Evolutionary conservation across 257 asterid species (phyloP).

Genomic region (Plantago ovata): DNA sequence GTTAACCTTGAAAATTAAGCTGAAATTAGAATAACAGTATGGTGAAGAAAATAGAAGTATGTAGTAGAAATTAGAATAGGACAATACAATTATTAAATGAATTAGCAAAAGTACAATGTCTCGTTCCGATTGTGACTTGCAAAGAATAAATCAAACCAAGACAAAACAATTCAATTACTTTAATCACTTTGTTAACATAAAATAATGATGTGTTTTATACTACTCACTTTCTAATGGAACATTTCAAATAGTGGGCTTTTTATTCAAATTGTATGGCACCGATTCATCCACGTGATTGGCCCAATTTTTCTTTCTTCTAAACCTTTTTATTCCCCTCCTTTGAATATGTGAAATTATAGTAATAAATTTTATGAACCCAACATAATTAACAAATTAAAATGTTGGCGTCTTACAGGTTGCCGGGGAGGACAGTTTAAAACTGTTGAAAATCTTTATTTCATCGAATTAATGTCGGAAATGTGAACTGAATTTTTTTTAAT

Average conservation of each 20-base stretch:
- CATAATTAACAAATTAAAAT: too few relatives aligned
- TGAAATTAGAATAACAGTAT: not conserved
- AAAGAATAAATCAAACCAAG: slow-evolving; percentile 8
- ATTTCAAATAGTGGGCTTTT: slow-evolving; percentile 29
- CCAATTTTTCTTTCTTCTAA: too few relatives aligned
- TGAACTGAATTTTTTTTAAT: too few relatives aligned
- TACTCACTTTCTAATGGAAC: slow-evolving; percentile 18
- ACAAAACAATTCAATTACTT: slow-evolving; percentile 7
- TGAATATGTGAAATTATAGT: too few relatives aligned
- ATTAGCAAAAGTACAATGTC: slow-evolving; percentile 2
- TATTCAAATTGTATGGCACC: slow-evolving; percentile 20
- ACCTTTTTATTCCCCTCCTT: too few relatives aligned
- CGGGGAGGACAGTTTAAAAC: too few relatives aligned
- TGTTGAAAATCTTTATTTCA: too few relatives aligned
- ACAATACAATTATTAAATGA: not conserved
- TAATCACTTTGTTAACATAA: slow-evolving; percentile 19
- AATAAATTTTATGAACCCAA: too few relatives aligned
- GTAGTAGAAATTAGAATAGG: not conserved
- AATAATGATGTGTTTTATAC: slow-evolving; percentile 3
- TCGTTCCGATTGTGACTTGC: slow-evolving; percentile 8
- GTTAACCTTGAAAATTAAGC: not conserved
- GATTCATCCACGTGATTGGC: slow-evolving; percentile 33
- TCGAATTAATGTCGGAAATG: too few relatives aligned
- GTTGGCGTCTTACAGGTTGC: too few relatives aligned
- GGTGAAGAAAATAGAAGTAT: not conserved